Percentiles rank a stretch among this genome's conserved stretches.
Conservation (phyloP, 768 basidiomycete species). For the Hirschioporus abietinus region DNA sequence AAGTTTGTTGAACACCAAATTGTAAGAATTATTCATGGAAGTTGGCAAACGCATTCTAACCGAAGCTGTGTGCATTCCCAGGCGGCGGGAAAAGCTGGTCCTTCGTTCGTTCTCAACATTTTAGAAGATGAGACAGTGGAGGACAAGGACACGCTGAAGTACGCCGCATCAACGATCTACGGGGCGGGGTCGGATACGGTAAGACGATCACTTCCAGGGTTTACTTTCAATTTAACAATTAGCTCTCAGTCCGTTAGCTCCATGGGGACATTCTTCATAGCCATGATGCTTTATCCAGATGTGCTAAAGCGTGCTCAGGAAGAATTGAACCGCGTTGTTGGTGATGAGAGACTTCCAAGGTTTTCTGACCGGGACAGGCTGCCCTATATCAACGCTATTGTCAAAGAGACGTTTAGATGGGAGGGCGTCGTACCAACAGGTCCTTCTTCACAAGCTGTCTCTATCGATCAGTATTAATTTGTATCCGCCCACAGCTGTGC, state of each 20-base stretch:
- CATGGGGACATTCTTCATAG: slow-evolving; percentile 30
- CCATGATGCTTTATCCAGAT: slow-evolving; percentile 34
- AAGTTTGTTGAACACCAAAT: slow-evolving; percentile 26
- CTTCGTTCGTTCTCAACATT: neutral
- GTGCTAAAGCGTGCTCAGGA: slow-evolving; percentile 31
- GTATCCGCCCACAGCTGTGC: slow-evolving; percentile 2
- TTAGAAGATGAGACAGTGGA: neutral
- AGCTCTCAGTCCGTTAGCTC: slow-evolving; percentile 25
- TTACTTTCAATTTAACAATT: neutral
- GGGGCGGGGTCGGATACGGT: slow-evolving; percentile 35
- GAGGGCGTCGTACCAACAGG: slow-evolving; percentile 15
- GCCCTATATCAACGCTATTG: slow-evolving; percentile 31
- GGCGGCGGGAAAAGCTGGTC: neutral
- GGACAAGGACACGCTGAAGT: neutral
- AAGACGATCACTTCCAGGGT: slow-evolving; percentile 6
- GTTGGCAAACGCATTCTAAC: neutral
- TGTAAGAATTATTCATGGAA: slow-evolving; percentile 20
- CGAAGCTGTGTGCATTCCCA: neutral
- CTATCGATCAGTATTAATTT: neutral
- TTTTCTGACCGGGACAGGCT: slow-evolving; percentile 25
- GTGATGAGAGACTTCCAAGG: slow-evolving; percentile 29
- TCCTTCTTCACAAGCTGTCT: neutral
- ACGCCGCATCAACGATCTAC: neutral
- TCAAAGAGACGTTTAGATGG: slow-evolving; percentile 28
- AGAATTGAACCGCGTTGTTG: slow-evolving; percentile 35